These are phyloP conservation scores for Fusarium agapanthi DNA, from an alignment of 2,329 filamentous ascomycete genomes.

Conservation along the genomic window DNA sequence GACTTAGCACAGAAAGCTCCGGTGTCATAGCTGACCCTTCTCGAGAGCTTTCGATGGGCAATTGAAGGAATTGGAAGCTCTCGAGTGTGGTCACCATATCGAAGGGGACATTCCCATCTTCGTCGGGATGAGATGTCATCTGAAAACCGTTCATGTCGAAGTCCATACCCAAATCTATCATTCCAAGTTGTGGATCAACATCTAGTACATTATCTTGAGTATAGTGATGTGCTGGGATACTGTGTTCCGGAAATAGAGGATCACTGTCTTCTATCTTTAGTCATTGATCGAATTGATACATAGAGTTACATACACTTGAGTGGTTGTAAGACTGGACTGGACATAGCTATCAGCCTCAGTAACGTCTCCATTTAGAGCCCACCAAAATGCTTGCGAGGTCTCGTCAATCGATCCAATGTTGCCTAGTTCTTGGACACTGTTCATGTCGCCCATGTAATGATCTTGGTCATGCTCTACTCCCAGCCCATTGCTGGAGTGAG, in stretches of 20 bases:
- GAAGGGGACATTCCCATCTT: fast-evolving
- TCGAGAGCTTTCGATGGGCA: neutral
- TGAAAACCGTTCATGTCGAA: neutral
- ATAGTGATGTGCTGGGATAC: neutral
- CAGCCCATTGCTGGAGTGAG: fast-evolving
- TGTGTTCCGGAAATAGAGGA: neutral
- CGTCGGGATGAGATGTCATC: neutral
- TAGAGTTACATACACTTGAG: neutral
- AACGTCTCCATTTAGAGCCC: neutral
- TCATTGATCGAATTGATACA: fast-evolving
- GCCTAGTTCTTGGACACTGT: fast-evolving
- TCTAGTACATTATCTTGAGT: neutral
- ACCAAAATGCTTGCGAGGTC: neutral
- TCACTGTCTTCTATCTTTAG: neutral
- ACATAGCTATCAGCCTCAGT: neutral
- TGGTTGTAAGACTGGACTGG: neutral
- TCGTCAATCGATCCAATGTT: fast-evolving
- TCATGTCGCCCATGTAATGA: fast-evolving
- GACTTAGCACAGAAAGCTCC: neutral
- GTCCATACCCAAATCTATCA: neutral
- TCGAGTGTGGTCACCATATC: fast-evolving
- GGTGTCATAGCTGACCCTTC: neutral
- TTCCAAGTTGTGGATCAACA: neutral
- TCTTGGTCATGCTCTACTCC: neutral
- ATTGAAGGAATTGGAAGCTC: neutral